These are phyloP conservation scores for Discostella pseudostelligera DNA, from an alignment of 108 stramenopile genomes.

Conservation along the genomic window DNA sequence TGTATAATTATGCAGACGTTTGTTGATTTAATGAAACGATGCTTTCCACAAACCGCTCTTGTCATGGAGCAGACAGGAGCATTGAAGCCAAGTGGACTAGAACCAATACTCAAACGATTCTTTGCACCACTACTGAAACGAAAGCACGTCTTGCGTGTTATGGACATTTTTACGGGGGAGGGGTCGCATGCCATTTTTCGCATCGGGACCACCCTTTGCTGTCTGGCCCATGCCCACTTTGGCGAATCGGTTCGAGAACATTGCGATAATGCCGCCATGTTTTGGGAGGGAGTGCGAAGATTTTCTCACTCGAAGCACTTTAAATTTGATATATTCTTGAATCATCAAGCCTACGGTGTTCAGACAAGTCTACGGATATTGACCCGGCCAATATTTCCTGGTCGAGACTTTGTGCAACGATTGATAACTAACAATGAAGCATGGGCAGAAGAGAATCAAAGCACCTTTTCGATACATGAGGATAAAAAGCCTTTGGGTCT, in stretches of 20 bases:
- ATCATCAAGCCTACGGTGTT: constrained; percentile 37
- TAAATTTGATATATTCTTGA: constrained; percentile 31
- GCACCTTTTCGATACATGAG: constrained; percentile 23
- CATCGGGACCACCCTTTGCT: constrained; percentile 45
- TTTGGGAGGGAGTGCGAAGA: constrained; percentile 42
- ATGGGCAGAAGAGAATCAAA: constrained; percentile 39
- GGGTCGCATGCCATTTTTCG: constrained; percentile 44
- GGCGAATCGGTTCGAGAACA: constrained; percentile 34
- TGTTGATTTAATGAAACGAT: constrained; percentile 60
- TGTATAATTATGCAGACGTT: constrained; percentile 40
- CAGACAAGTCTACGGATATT: constrained; percentile 27
- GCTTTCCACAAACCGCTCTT: constrained; percentile 39
- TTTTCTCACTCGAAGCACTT: constrained; percentile 45
- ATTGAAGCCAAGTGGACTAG: constrained; percentile 35
- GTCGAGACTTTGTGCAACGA: constrained; percentile 30
- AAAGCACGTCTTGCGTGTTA: constrained; percentile 42
- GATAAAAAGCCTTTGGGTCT: constrained; percentile 41
- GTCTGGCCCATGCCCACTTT: constrained; percentile 42
- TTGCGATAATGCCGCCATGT: constrained; percentile 41
- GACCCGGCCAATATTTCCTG: constrained; percentile 38
- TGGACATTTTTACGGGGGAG: constrained; percentile 48
- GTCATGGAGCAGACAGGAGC: constrained; percentile 50
- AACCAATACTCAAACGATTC: constrained; percentile 43
- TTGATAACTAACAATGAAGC: constrained; percentile 38
- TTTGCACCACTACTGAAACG: constrained; percentile 37